Evolutionary conservation across 192 early-diverging fungal species (phyloP), one percentile per base, ranked within the genome.

Genomic region (Pecoramyces ruminantium): DNA sequence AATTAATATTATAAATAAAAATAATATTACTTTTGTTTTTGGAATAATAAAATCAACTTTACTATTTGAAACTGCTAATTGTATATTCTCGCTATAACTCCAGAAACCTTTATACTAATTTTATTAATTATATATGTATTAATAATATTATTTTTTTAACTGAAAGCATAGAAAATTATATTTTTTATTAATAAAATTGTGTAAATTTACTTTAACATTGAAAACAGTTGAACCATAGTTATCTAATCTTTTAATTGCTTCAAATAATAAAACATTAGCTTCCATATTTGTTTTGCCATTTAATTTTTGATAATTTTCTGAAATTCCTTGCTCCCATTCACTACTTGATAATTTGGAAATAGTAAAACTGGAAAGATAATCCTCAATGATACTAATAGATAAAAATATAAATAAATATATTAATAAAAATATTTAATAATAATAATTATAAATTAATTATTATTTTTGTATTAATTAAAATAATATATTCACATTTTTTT

Each of bases 161-260:
- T n/a, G n/a, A n/a, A n/a, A n/a, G n/a, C n/a, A n/a, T n/a, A n/a
- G n/a, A n/a, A n/a, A n/a, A n/a, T n/a, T n/a, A n/a, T n/a, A n/a
- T n/a, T n/a, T n/a, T n/a, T n/a, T n/a, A n/a, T n/a, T n/a, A n/a
- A n/a, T n/a, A n/a, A n/a, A n/a, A n/a, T 40, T 14, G 1, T 40
- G 6, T 11, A 82, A 27, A 84, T 86, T 30, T 78, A 86, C 85
- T 78, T 84, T 88, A 25, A 86, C 88, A 29, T 83, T 80, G 78
- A 86, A 90, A 13, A 88, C 51, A 1, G 86, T 78, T 13, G 86
- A 80, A 13, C 88, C 89, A 79, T 88, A 90, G 38, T 85, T 83
- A 51, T 83, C 82, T 77, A 86, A 86, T 13, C 13, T n/a, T 34
- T 83, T 84, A 28, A 87, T 84, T 11, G 80, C 40, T 30, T 89